Evolutionary conservation across 2,329 filamentous ascomycete genomes (phyloP), one percentile per base, ranked within the genome.

Genomic region (Trichophyton verrucosum): DNA sequence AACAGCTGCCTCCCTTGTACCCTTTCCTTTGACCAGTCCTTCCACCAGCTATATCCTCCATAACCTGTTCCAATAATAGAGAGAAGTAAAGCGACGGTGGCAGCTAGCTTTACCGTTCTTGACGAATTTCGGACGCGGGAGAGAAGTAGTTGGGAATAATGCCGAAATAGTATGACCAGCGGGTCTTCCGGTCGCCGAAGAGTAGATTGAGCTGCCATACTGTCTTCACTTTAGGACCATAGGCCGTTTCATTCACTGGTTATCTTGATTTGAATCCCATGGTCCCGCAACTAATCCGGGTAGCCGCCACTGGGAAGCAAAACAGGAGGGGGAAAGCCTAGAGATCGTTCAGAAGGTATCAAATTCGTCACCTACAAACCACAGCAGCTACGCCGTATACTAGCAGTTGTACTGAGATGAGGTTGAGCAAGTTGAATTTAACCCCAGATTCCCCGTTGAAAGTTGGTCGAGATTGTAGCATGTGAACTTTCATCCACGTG

Each of bases 141-240:
- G 40, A 77, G 78, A 59, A 83, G 68, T 13, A 79, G 72, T 38
- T 75, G 71, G 61, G 76, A 73, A 69, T 83, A 81, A 64, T 75
- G 75, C 49, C 74, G 70, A 65, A 80, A 79, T 60, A 90, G 82
- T 49, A 79, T 78, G 38, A 83, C 79, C 69, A 91, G 77, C 68
- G 86, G 82, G 74, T 87, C 85, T 73, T 88, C 82, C 4, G 59
- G 64, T 67, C 80, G 78, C 66, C 85, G 84, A 67, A 96, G 80
- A 3, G 88, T 96, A 61, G 92, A 96, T 77, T 95, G 91, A 65
- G 81, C 87, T 64, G 90, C 89, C 92, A 96, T 96, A 44, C 59
- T 66, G 55, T 8, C 27, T 30, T 57, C 27, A 33, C 4, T 33
- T 4, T 30, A 30, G 49, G 49, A 53, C 49, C 27, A 47, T 33